Base-by-base conservation (phyloP, 169 alveolate genomes). In the Plasmodium sp. region DNA sequence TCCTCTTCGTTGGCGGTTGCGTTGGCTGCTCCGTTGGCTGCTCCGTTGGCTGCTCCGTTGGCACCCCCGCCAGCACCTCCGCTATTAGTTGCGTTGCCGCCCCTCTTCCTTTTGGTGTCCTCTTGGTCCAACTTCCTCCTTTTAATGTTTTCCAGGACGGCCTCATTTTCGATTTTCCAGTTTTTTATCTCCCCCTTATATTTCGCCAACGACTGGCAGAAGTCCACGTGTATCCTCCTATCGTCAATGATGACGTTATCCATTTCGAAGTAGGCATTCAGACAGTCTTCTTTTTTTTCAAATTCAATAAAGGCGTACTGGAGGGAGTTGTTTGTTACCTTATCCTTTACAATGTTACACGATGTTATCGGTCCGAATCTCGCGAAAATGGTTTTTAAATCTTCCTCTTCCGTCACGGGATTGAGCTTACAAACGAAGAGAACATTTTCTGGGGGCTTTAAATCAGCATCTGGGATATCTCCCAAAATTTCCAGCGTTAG, bases 281-380 rank as follows among this genome's bases (percentile, higher is more conserved):
- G 98, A 88, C 99, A 98, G 34, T 98, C 98, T 62, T 98, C 98
- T 58, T 98, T 98, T 74, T 98, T 98, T 94, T 98, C 99, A 96
- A 98, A 99, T 92, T 99, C 99, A 41, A 99, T 98, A 95, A 99
- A 99, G 22, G 99, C 99, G 96, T 99, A 99, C 94, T 99, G 99
- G 27, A 99, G 97, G 3, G 99, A 98, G 80, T 98, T 99, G 22
- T 99, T 99, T 0, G 99, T 99, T 95, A 99, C 98, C 97, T 99
- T 98, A 95, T 99, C 99, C 91, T 99, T 96, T 43, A 99, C 98
- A 33, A 99, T 98, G 92, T 98, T 98, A 90, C 99, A 99, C 83
- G 98, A 96, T 82, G 95, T 97, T 51, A 99, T 98, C 22, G 97
- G 97, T 0, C 99, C 99, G 93, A 99, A 99, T 94, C 99, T 97